Base-by-base conservation (phyloP, 2,329 filamentous ascomycete species). In the Lachnum nothofagi region DNA sequence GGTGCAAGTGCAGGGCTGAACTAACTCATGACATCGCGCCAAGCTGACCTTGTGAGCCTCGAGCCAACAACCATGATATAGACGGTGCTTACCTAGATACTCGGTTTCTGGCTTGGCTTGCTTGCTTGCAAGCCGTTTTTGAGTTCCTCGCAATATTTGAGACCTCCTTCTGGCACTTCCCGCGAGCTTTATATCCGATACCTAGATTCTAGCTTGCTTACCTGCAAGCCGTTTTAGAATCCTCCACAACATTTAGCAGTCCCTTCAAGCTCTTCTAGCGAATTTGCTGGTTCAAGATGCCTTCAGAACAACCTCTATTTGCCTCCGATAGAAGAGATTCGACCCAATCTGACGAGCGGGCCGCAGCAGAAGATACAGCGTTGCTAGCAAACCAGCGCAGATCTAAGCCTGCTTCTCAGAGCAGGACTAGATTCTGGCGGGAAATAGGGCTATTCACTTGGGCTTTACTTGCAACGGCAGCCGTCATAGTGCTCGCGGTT, bases 401-500 rank as follows among this genome's bases (percentile, higher is more conserved):
- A 58, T 58, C 22, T 55, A 54, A 34, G 19, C 48, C 40, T 49
- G 54, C 41, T 54, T 53, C 38, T 51, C 61, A 48, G 57, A 61
- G 58, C 46, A 68, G 67, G 51, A 78, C 79, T 67, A 66, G 78
- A 48, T 75, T 77, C 63, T 86, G 81, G 80, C 80, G 86, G 53
- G 88, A 96, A 65, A 68, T 87, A 44, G 78, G 84, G 20, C 71
- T 95, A 54, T 91, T 95, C 64, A 70, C 78, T 42, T 95, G 91
- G 90, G 89, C 90, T 4, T 68, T 93, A 14, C 60, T 91, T 20
- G 89, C 90, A 16, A 95, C 90, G 0, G 80, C 83, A 5, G 79
- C 79, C 39, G 83, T 95, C 44, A 82, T 95, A 57, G 72, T 95
- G 25, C 76, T 95, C 17, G 87, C 87, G 3, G 86, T 93, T n/a